Evolutionary conservation across 2,329 filamentous ascomycete genomes (phyloP).

Genomic region (Botrytis deweyae): DNA sequence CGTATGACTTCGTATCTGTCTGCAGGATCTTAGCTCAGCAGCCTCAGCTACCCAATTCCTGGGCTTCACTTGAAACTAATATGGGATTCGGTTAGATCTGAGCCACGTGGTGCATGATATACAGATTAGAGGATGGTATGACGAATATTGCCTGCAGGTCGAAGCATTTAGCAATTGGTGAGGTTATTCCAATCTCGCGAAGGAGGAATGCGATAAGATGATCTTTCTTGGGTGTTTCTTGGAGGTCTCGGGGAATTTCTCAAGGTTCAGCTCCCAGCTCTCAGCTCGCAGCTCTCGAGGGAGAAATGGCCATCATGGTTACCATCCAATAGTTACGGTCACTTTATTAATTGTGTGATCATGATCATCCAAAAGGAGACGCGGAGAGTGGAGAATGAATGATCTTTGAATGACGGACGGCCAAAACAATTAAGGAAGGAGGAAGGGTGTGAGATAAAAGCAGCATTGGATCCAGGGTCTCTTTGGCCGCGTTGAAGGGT

Average conservation of each 20-base stretch:
- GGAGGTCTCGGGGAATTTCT: not conserved
- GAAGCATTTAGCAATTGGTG: not conserved
- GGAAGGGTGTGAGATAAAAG: not conserved
- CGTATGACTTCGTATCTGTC: not conserved
- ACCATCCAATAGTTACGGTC: not conserved
- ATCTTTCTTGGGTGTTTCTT: not conserved
- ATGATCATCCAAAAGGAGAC: not conserved
- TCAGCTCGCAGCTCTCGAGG: not conserved
- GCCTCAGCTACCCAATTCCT: not conserved
- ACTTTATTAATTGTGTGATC: not conserved
- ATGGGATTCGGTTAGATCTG: not conserved
- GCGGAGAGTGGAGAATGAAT: not conserved
- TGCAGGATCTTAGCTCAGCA: not conserved
- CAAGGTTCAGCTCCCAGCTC: not conserved
- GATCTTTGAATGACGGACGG: too few relatives aligned
- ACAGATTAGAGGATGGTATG: not conserved
- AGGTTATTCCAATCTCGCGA: not conserved
- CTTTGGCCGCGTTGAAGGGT: not conserved
- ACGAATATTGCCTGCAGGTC: not conserved
- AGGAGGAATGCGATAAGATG: not conserved
- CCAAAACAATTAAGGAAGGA: not conserved
- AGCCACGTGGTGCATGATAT: not conserved
- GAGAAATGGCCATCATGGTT: not conserved
- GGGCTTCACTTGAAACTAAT: not conserved
- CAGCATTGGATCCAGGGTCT: not conserved